These are phyloP conservation scores for Amylostereum areolatum DNA, from an alignment of 1,284 basidiomycete species.

Conservation along the genomic window DNA sequence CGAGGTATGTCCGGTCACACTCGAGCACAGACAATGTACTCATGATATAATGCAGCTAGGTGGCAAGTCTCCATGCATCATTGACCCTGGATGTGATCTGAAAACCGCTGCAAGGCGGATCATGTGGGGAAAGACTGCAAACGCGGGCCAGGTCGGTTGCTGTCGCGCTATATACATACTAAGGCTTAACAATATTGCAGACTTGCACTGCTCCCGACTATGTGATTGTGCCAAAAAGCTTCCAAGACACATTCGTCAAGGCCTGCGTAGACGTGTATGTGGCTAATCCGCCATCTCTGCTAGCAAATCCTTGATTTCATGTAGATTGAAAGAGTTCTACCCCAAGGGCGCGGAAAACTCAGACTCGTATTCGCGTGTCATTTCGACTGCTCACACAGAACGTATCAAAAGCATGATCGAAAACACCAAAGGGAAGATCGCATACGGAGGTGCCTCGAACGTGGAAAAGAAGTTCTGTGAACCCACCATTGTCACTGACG, in stretches of 20 bases:
- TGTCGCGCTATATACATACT: background rate
- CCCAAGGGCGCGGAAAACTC: conserved; percentile 42
- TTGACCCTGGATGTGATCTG: conserved; percentile 66
- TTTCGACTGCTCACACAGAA: conserved; percentile 48
- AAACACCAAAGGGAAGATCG: conserved; percentile 64
- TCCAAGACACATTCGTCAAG: conserved; percentile 57
- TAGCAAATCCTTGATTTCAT: background rate
- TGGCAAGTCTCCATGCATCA: conserved; percentile 81
- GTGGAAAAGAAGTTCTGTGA: conserved; percentile 54
- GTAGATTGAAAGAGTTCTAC: conserved; percentile 48
- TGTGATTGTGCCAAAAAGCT: conserved; percentile 60
- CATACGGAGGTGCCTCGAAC: conserved; percentile 66
- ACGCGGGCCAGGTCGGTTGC: conserved; percentile 60
- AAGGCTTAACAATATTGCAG: conserved; percentile 9
- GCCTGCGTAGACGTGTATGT: conserved; percentile 58
- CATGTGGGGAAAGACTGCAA: conserved; percentile 77
- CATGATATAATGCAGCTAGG: conserved; percentile 23
- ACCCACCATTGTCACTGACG: conserved; percentile 65
- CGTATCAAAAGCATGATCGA: conserved; percentile 63
- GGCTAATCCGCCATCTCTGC: conserved; percentile 6
- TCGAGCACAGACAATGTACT: background rate
- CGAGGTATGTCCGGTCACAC: conserved; percentile 39
- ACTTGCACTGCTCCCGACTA: conserved; percentile 75
- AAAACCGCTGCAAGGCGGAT: conserved; percentile 55
- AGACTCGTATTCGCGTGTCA: conserved; percentile 41